Evolutionary conservation across 208 protist species (phyloP).

Genomic region (Trypanosoma melophagium): DNA sequence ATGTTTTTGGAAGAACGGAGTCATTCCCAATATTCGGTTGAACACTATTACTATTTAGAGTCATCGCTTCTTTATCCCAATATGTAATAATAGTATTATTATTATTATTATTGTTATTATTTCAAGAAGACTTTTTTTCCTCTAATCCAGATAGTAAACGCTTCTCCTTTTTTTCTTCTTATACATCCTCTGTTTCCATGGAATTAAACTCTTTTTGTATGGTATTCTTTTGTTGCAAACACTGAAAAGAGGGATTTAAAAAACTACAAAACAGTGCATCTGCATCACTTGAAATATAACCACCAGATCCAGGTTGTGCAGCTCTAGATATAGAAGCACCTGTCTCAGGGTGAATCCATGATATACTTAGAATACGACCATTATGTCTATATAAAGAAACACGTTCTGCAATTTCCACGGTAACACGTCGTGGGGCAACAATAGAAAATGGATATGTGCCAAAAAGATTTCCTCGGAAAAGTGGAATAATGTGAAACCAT

Average conservation of each 20-base stretch:
- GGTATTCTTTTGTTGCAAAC: not conserved
- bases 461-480: slow-evolving; percentile 34
- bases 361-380: slow-evolving; percentile 56
- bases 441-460: slow-evolving; percentile 59
- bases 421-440: slow-evolving; percentile 33
- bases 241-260: slow-evolving; percentile 3
- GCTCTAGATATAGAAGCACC: slow-evolving; percentile 37
- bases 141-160: not conserved
- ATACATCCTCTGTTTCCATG: not conserved
- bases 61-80: too few species aligned
- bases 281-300: slow-evolving; percentile 20
- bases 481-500: slow-evolving; percentile 26
- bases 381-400: slow-evolving; percentile 50
- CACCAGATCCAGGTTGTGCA: slow-evolving; percentile 59
- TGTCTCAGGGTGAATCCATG: slow-evolving; percentile 39
- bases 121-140: not conserved
- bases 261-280: slow-evolving; percentile 22
- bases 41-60: not conserved
- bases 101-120: slow-evolving; percentile 2
- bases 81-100: not conserved
- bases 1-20: not conserved
- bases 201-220: too few species aligned
- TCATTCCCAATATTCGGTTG: not conserved
- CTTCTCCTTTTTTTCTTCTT: not conserved
- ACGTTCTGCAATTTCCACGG: slow-evolving; percentile 18